A percentile compares a stretch with the other conserved stretches of the same genome.
phyloP scores from a whole-genome alignment of 148 eudicot genomes.

The Suaeda aralocaspica region DNA sequence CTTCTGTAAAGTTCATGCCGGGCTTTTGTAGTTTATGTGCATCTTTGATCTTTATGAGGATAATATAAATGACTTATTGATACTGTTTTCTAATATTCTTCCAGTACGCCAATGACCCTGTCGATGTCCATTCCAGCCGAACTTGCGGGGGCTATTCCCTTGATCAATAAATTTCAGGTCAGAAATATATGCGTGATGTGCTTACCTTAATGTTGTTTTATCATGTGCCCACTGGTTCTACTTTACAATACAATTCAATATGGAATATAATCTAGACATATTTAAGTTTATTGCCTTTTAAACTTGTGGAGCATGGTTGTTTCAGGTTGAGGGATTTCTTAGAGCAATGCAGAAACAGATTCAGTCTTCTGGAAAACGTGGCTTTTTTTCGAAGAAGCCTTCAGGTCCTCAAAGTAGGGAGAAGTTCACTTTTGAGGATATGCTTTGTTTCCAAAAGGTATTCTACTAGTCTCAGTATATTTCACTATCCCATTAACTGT shows the following conservation, averaged over 20 bases:
- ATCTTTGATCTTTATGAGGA: neutral
- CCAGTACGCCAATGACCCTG: constrained; percentile 85
- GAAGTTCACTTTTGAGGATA: constrained; percentile 93
- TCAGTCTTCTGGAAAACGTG: constrained; percentile 76
- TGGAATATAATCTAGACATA: neutral
- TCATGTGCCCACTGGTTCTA: neutral
- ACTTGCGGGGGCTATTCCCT: constrained; percentile 92
- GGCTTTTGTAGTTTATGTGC: neutral
- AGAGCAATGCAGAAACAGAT: constrained; percentile 97
- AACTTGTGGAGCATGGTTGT: constrained; percentile 11
- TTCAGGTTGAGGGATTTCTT: constrained; percentile 89
- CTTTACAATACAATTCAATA: neutral
- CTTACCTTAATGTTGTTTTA: neutral
- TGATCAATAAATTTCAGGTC: constrained; percentile 95
- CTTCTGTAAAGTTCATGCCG: neutral
- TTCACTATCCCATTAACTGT: constrained; percentile 11
- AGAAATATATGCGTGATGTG: constrained; percentile 16
- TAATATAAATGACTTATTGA: neutral
- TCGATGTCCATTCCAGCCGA: constrained; percentile 91
- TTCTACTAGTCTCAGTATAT: constrained; percentile 1
- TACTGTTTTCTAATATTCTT: constrained; percentile 14
- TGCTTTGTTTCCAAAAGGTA: constrained; percentile 98
- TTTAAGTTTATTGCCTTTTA: neutral
- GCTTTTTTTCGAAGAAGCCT: constrained; percentile 84
- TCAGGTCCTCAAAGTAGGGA: constrained; percentile 68